Evolutionary conservation across 306 rosid genomes (phyloP).

Genomic region (Cucurbita pepo): DNA sequence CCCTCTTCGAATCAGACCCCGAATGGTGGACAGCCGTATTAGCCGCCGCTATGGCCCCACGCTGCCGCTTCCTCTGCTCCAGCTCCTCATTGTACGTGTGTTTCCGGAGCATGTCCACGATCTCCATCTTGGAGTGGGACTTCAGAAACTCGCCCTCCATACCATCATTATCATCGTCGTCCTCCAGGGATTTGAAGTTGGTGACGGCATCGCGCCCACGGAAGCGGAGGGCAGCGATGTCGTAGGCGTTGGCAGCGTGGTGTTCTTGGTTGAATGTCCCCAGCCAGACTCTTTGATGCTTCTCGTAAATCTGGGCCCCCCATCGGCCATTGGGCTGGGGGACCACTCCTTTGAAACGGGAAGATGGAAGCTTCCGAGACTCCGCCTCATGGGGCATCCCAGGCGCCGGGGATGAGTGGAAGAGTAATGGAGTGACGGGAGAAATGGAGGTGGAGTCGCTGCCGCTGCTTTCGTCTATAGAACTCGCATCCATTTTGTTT

Average conservation of each 20-base stretch:
- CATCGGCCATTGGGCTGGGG: slow-evolving; percentile 35
- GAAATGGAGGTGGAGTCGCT: slow-evolving; percentile 47
- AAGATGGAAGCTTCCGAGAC: slow-evolving; percentile 20
- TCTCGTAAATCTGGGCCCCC: slow-evolving; percentile 39
- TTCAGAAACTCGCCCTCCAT: slow-evolving; percentile 11
- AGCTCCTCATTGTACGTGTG: slow-evolving; percentile 25
- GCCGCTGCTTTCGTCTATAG: slow-evolving; percentile 60
- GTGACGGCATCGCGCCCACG: slow-evolving; percentile 21
- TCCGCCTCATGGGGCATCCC: slow-evolving; percentile 18
- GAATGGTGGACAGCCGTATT: no score
- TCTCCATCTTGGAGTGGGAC: slow-evolving; percentile 30
- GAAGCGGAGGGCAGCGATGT: slow-evolving; percentile 21
- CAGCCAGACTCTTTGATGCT: slow-evolving; percentile 30
- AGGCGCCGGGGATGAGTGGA: slow-evolving; percentile 18
- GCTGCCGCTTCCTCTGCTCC: slow-evolving; percentile 12
- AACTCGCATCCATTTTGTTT: slow-evolving; percentile 41
- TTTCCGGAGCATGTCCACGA: slow-evolving; percentile 33
- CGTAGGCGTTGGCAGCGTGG: slow-evolving; percentile 28
- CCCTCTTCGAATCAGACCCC: not conserved
- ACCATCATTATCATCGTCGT: not conserved
- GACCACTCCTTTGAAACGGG: slow-evolving; percentile 29
- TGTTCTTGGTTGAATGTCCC: slow-evolving; percentile 28
- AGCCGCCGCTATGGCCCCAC: not conserved
- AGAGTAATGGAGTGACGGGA: slow-evolving; percentile 2
- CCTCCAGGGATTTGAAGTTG: slow-evolving; percentile 1